These are phyloP conservation scores for Agrostemma githago DNA, from an alignment of 148 eudicot genomes.

Conservation along the genomic window DNA sequence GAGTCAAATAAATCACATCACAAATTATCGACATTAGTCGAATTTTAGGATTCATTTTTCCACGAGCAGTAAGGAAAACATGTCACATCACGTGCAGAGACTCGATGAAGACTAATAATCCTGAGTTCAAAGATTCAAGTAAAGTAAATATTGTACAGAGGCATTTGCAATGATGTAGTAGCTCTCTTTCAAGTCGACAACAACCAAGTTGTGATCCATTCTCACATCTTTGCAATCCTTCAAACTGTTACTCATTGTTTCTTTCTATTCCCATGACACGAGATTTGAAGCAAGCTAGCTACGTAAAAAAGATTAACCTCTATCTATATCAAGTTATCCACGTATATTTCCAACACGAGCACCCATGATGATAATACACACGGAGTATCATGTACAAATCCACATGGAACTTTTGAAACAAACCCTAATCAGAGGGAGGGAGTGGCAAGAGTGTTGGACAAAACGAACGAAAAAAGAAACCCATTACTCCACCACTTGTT, in stretches of 20 bases:
- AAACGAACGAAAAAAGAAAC: not conserved
- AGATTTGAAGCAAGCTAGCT: not conserved
- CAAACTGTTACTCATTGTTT: not conserved
- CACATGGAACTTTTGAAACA: conserved; percentile 15
- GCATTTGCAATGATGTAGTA: not conserved
- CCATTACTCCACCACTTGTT: conserved; percentile 25
- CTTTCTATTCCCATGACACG: not conserved
- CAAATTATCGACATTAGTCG: too few relatives aligned
- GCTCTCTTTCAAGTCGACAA: not conserved
- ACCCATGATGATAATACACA: conserved; percentile 19
- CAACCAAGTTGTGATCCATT: not conserved
- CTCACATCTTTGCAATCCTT: not conserved
- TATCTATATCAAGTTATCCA: conserved; percentile 12
- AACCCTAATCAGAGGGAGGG: not conserved
- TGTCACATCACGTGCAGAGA: not conserved
- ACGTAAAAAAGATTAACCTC: conserved; percentile 6
- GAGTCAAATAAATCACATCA: too few relatives aligned
- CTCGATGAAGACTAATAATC: too few relatives aligned
- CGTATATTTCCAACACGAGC: conserved; percentile 11
- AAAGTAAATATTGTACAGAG: too few relatives aligned
- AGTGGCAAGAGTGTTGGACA: conserved; percentile 13
- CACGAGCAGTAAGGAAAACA: not conserved
- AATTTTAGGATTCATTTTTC: not conserved
- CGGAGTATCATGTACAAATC: conserved; percentile 29
- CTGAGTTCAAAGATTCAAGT: too few relatives aligned